phyloP scores from a whole-genome alignment of 495 filamentous ascomycete species.

The Elasticomyces elasticus region DNA sequence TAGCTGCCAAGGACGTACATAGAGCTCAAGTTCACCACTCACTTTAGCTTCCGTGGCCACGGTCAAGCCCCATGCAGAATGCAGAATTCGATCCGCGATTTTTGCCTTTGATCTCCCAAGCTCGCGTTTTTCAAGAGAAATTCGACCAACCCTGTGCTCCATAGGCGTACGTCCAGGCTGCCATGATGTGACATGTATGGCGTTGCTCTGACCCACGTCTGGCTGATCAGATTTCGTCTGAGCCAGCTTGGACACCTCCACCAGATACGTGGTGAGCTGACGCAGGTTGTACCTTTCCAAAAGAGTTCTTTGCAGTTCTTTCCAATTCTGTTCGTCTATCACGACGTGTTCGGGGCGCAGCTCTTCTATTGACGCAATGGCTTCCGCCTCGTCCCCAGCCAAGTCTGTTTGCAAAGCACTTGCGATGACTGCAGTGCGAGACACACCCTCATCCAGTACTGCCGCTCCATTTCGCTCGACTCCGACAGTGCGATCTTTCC shows the following conservation, averaged over 20 bases:
- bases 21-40: constrained; percentile 12
- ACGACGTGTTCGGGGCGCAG: constrained; percentile 10
- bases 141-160: constrained; percentile 1
- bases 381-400: constrained; percentile 7
- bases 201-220: background rate
- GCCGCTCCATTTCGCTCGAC: background rate
- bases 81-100: constrained; percentile 11
- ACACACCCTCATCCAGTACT: background rate
- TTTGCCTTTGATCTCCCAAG: constrained; percentile 5
- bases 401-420: background rate
- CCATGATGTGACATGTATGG: constrained; percentile 4
- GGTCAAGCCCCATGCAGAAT: constrained; percentile 9
- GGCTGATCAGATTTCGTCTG: background rate
- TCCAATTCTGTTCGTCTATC: constrained; percentile 3
- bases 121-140: background rate
- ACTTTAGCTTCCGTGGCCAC: constrained; percentile 3
- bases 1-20: constrained; percentile 10
- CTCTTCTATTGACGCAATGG: constrained; percentile 17
- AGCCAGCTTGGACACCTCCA: background rate
- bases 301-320: background rate
- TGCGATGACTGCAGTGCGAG: background rate
- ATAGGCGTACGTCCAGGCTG: constrained; percentile 9
- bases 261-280: constrained; percentile 10
- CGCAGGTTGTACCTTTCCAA: constrained; percentile 6
- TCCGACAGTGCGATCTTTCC: background rate